Evolutionary conservation across 306 rosid species (phyloP).

Genomic region (Prosopis cineraria): DNA sequence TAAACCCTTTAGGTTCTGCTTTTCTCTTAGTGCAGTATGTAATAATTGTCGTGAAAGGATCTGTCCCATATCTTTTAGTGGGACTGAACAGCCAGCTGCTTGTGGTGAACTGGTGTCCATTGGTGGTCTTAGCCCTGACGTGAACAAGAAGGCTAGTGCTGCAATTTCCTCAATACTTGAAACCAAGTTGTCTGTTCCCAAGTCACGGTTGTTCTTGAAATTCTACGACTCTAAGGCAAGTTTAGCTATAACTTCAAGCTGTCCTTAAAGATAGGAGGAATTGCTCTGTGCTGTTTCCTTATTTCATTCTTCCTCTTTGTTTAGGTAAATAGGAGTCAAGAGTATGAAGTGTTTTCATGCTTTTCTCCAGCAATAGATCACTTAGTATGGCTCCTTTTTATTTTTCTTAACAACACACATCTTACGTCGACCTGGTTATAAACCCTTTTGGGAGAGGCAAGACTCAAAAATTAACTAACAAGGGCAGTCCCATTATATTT

Average conservation of each 20-base stretch:
- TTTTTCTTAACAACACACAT: conserved; percentile 29
- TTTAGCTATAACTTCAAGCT: conserved; percentile 25
- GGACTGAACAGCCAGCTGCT: conserved; percentile 90
- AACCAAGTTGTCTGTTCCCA: conserved; percentile 86
- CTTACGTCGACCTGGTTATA: background rate
- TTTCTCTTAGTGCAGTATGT: conserved; percentile 65
- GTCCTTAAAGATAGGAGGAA: conserved; percentile 34
- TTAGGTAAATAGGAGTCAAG: conserved; percentile 81
- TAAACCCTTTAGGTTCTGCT: background rate
- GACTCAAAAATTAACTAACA: background rate
- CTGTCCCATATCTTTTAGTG: conserved; percentile 93
- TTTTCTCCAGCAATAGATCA: conserved; percentile 86
- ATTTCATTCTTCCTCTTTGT: conserved; percentile 72
- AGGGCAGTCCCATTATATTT: background rate
- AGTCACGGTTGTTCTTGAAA: conserved; percentile 78
- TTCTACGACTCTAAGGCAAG: conserved; percentile 92
- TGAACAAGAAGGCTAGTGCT: conserved; percentile 89
- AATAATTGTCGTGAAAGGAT: conserved; percentile 95
- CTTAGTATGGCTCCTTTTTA: conserved; percentile 23
- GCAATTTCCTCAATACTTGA: conserved; percentile 76
- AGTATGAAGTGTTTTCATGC: conserved; percentile 89
- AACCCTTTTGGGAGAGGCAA: background rate
- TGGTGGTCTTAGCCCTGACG: conserved; percentile 82
- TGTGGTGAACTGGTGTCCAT: conserved; percentile 95
- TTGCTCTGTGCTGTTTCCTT: conserved; percentile 42